phyloP scores from a whole-genome alignment of 768 basidiomycete genomes.

The Lentinula guzmanii region DNA sequence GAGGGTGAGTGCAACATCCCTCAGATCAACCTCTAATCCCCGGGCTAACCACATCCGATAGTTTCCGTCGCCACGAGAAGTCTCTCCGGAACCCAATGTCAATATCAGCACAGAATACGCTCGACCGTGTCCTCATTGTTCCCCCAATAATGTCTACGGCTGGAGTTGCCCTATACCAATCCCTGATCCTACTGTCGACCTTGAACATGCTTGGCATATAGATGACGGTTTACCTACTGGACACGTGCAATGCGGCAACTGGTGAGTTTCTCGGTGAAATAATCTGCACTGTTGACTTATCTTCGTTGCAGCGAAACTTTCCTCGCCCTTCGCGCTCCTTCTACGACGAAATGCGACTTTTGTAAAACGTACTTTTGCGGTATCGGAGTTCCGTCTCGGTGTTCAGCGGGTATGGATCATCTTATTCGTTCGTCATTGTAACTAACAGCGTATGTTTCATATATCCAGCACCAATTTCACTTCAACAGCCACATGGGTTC shows the following conservation, averaged over 20 bases:
- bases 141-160: conserved; percentile 61
- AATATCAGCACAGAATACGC: conserved; percentile 59
- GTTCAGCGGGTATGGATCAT: conserved; percentile 18
- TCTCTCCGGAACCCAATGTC: conserved; percentile 71
- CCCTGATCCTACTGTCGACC: conserved; percentile 60
- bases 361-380: conserved; percentile 83
- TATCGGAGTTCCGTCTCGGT: conserved; percentile 69
- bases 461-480: conserved; percentile 44
- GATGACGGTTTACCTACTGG: conserved; percentile 78
- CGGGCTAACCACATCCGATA: conserved; percentile 19
- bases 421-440: not conserved
- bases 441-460: not conserved
- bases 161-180: conserved; percentile 83
- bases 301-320: conserved; percentile 55
- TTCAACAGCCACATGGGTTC: conserved; percentile 67
- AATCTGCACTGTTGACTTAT: not conserved
- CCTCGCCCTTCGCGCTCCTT: conserved; percentile 64
- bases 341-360: conserved; percentile 79
- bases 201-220: conserved; percentile 69
- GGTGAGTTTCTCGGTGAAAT: conserved; percentile 33
- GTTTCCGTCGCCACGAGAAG: conserved; percentile 73
- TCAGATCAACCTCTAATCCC: not conserved
- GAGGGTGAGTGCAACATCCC: conserved; percentile 41
- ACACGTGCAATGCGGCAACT: conserved; percentile 77
- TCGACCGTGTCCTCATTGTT: conserved; percentile 78